phyloP scores from a whole-genome alignment of 805 yeast species.

The Saccharomyces paradoxus region DNA sequence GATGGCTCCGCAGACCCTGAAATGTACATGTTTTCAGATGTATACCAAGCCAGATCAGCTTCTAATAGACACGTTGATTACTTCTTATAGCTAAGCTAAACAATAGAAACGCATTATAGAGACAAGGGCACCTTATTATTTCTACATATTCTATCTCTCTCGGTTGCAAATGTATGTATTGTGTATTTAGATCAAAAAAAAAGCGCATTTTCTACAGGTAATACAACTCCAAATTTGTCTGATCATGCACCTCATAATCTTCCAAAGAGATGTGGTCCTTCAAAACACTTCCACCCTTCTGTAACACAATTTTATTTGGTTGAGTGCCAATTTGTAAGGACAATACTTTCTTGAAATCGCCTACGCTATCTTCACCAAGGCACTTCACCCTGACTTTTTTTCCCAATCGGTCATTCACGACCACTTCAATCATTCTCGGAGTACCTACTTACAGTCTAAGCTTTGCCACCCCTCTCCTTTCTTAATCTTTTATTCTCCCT shows the following conservation, averaged over 20 bases:
- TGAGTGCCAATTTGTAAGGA: constrained; percentile 77
- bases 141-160: neutral
- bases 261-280: constrained; percentile 87
- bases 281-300: constrained; percentile 75
- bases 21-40: constrained; percentile 28
- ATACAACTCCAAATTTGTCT: constrained; percentile 78
- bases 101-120: neutral
- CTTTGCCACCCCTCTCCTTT: neutral
- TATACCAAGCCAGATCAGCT: constrained; percentile 30
- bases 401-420: constrained; percentile 73
- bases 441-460: neutral
- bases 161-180: neutral
- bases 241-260: constrained; percentile 92
- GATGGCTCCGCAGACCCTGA: constrained; percentile 6
- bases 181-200: constrained; percentile 1
- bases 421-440: constrained; percentile 55
- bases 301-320: constrained; percentile 52
- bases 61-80: constrained; percentile 28
- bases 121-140: neutral
- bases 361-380: constrained; percentile 73
- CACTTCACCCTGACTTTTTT: constrained; percentile 85
- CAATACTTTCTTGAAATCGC: constrained; percentile 80
- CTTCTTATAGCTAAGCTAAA: constrained; percentile 15
- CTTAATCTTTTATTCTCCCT: neutral
- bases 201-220: constrained; percentile 39